Percentiles rank a stretch among this genome's conserved stretches.
Evolutionary conservation across 805 yeast species (phyloP).

Genomic region (Metschnikowia arizonensis): DNA sequence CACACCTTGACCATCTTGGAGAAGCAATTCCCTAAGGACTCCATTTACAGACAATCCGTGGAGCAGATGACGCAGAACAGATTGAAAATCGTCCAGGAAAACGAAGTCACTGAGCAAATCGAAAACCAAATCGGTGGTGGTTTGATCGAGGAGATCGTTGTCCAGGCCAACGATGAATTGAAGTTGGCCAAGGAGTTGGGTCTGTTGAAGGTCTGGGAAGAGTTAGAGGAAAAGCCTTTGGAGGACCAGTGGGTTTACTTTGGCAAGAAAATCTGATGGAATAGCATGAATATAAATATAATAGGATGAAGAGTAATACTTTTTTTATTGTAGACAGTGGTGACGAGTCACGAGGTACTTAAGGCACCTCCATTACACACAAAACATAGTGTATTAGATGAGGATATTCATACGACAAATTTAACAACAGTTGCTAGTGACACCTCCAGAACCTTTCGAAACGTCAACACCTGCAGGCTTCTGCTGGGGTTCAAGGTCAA

Average conservation of each 20-base stretch:
- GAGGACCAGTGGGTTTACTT: conserved; percentile 83
- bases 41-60: conserved; percentile 74
- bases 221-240: conserved; percentile 71
- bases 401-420: neutral
- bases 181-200: conserved; percentile 64
- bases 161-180: conserved; percentile 81
- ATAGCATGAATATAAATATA: neutral
- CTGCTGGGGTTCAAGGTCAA: conserved; percentile 34
- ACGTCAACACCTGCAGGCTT: conserved; percentile 36
- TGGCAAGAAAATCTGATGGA: conserved; percentile 51
- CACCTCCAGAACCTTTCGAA: conserved; percentile 24
- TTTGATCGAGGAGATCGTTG: conserved; percentile 72
- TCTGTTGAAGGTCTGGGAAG: conserved; percentile 72
- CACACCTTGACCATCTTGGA: conserved; percentile 59
- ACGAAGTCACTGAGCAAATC: conserved; percentile 59
- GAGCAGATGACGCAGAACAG: conserved; percentile 69
- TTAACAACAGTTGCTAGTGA: conserved; percentile 40
- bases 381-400: neutral
- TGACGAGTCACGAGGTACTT: neutral
- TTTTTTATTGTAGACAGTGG: neutral
- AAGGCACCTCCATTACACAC: neutral
- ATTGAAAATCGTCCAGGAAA: conserved; percentile 57
- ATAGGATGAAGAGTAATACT: neutral
- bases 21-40: conserved; percentile 60
- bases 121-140: conserved; percentile 79